Base-by-base conservation (phyloP, 257 asterid genomes). In the Mentha longifolia region DNA sequence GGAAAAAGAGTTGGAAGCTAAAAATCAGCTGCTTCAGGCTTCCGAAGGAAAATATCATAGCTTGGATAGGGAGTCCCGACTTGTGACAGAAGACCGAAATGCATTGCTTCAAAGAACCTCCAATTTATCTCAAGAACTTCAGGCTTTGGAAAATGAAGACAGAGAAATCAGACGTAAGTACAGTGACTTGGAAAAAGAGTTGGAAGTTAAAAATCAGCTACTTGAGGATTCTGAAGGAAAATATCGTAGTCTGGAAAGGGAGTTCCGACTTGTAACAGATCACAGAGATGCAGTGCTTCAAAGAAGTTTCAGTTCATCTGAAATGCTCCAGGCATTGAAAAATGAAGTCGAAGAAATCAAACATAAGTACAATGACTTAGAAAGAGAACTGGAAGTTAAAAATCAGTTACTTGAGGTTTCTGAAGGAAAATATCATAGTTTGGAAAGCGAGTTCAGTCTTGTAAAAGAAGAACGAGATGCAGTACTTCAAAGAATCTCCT, bases 381-480 rank as follows among this genome's bases (percentile, higher is more conserved):
- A 88, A 78, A 73, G 80, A 71, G 87, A 78, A 79, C 28, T 85
- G 81, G 72, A 71, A 61, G 52, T 56, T 11, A 80, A 59, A 62
- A 82, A 71, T 54, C 82, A 83, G 76, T 84, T 78, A 39, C 87
- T 87, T 55, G 68, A 81, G 67, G 74, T 77, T 70, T 84, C 94
- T 25, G 92, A 82, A 67, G 84, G 75, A 46, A 83, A 79, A 72
- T 86, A 80, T 72, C 76, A 72, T 28, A 85, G 82, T 86, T 78
- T 92, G 79, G 95, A 89, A 76, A 79, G 71, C 52, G 93, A 89
- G 76, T 74, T 85, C 39, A 39, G 70, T 61, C 77, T 81, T 56
- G 56, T 89, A 67, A 89, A 82, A 80, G 85, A 81, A 72, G 98
- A 88, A 49, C 84, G 86, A 55, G 92, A 88, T 70, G 76, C 50